Base-by-base conservation (phyloP, 2,329 filamentous ascomycete species). In the Rhytidhysteron rufulum region DNA sequence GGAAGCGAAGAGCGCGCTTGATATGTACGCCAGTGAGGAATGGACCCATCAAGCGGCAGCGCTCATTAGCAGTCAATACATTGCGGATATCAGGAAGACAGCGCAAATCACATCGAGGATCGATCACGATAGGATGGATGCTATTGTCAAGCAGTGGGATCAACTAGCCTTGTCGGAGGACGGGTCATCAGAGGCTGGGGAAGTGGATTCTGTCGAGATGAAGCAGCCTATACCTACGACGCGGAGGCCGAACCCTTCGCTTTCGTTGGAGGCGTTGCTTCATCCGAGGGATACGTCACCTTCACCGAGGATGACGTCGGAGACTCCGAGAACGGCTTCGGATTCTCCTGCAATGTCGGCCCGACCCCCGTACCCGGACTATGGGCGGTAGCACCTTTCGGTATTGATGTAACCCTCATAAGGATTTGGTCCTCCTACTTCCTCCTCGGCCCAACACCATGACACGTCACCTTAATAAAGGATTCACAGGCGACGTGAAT, bases 1-100 rank as follows among this genome's bases (percentile, higher is more conserved):
- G 2, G 55, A 60, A 20, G 39, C 55, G 6, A 44, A 45, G 17
- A 48, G 30, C 4, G 44, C 45, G 13, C 33, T 60, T 5, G 49
- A 56, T 17, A 40, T 41, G 13, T 60, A 54, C 24, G 48, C 40
- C 9, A 58, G 48, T 33, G 55, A 60, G 29, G 57, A 61, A 32
- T 62, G 58, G 58, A 62, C 56, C 1, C 53, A 46, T 20, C 51
- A 54, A 11, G 58, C 56, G 17, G 50, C 48, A 2, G 46, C 32
- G 19, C 21, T 55, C 20, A 51, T 61, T 15, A 59, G 55, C 15
- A 60, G 55, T 31, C 56, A 57, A 35, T 62, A 56, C 24, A 51
- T 61, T 41, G 54, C 55, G 2, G 57, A 60, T 35, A 52, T 49
- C 15, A 42, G 51, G 9, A 48, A 50, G 37, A 39, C 42, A 5